A percentile compares a stretch with the other conserved stretches of the same genome.
These are phyloP conservation scores for Serpula lacrymans DNA, from an alignment of 768 basidiomycete genomes.

Conservation along the genomic window DNA sequence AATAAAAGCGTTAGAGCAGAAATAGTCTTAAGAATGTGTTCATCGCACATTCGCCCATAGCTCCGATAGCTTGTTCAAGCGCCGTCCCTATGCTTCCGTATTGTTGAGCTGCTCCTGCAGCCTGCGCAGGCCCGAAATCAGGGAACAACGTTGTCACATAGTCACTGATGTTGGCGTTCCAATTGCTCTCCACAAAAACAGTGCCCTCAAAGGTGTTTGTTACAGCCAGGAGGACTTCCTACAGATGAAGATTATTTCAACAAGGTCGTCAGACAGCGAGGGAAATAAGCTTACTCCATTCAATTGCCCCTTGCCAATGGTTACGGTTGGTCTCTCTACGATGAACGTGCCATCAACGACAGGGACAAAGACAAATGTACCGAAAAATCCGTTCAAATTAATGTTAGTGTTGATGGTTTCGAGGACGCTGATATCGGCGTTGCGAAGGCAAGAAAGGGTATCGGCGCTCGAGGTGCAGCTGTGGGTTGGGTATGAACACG, in stretches of 20 bases:
- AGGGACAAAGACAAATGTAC: conserved; percentile 30
- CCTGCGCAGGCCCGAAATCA: not conserved
- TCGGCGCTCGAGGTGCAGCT: conserved; percentile 21
- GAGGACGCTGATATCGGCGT: conserved; percentile 15
- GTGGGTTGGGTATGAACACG: conserved; percentile 1
- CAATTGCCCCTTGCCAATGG: conserved; percentile 21
- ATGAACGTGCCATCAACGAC: conserved; percentile 37
- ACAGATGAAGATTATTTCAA: not conserved
- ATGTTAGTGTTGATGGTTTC: conserved; percentile 24
- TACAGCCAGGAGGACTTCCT: conserved; percentile 32
- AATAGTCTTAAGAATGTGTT: not conserved
- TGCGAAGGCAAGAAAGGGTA: conserved; percentile 24
- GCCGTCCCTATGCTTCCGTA: not conserved
- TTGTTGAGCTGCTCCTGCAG: not conserved
- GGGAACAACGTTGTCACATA: not conserved
- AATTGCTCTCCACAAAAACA: conserved; percentile 40
- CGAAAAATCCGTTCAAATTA: conserved; percentile 22
- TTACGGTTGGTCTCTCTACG: conserved; percentile 27
- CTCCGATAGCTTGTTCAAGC: not conserved
- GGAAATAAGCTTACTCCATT: conserved; percentile 28
- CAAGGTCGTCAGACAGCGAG: not conserved
- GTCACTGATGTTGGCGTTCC: not conserved
- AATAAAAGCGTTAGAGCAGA: not conserved
- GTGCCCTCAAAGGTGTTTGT: conserved; percentile 36
- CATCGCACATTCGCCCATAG: not conserved